Evolutionary conservation across 2,329 filamentous ascomycete species (phyloP).

Genomic region (Chaetoscypha palmicola): DNA sequence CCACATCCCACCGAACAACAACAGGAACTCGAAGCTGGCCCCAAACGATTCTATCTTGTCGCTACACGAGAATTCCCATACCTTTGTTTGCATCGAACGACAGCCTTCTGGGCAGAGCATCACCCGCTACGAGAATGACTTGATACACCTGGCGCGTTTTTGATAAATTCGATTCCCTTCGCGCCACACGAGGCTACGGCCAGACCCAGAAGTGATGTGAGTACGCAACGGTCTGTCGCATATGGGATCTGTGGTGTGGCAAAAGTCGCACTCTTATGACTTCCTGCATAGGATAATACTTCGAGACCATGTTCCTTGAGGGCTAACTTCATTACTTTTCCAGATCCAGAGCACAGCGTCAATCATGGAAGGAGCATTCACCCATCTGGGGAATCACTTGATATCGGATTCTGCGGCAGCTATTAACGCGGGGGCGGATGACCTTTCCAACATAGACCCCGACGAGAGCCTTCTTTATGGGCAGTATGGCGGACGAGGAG

Average conservation of each 20-base stretch:
- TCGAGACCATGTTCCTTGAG: not conserved
- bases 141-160: constrained; percentile 23
- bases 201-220: constrained; percentile 15
- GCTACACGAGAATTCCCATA: not conserved
- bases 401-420: constrained; percentile 77
- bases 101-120: not conserved
- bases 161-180: constrained; percentile 18
- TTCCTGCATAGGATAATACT: not conserved
- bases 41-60: not conserved
- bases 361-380: constrained; percentile 79
- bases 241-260: constrained; percentile 1
- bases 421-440: constrained; percentile 78
- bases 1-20: constrained; percentile 16
- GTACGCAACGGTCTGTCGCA: not conserved
- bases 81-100: not conserved
- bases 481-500: constrained; percentile 53
- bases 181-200: constrained; percentile 30
- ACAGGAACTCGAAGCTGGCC: not conserved
- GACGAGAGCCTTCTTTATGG: constrained; percentile 78
- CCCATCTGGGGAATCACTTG: constrained; percentile 78
- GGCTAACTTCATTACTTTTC: constrained; percentile 8
- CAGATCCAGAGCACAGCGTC: constrained; percentile 15
- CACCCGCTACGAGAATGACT: constrained; percentile 25
- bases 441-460: constrained; percentile 60
- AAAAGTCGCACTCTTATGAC: not conserved